Conservation (phyloP, 2,329 filamentous ascomycete species). For the Aspergillus fijiensis region DNA sequence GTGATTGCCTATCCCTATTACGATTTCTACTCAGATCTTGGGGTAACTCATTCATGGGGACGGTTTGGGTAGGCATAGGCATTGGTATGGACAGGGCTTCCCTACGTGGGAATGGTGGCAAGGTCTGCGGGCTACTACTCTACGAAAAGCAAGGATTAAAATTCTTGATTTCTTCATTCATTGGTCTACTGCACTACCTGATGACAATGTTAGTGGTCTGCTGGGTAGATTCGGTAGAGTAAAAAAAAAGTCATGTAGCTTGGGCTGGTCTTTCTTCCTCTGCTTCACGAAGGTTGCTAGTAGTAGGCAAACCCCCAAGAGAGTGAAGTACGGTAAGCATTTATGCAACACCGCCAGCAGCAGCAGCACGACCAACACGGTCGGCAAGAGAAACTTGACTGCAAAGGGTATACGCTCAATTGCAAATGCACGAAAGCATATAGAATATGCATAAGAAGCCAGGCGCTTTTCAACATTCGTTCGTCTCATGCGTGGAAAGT, state of each 20-base stretch:
- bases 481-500: constrained; percentile 15
- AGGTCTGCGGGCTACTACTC: no score
- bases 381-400: neutral
- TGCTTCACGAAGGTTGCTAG: neutral
- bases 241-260: neutral
- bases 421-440: constrained; percentile 18
- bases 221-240: neutral
- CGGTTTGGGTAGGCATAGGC: no score
- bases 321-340: neutral
- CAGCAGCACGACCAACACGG: neutral
- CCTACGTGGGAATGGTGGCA: no score
- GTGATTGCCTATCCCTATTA: no score
- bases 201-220: neutral
- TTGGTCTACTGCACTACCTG: neutral
- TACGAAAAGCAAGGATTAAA: neutral
- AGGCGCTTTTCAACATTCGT: constrained; percentile 14
- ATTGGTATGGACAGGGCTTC: no score
- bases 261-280: neutral
- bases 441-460: constrained; percentile 22
- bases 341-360: neutral
- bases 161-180: neutral
- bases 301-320: neutral
- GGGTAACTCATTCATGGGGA: no score
- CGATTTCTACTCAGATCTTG: no score
- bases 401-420: constrained; percentile 33